Base-by-base conservation (phyloP, 202 grass and related monocot species). In the Musa balbisiana region DNA sequence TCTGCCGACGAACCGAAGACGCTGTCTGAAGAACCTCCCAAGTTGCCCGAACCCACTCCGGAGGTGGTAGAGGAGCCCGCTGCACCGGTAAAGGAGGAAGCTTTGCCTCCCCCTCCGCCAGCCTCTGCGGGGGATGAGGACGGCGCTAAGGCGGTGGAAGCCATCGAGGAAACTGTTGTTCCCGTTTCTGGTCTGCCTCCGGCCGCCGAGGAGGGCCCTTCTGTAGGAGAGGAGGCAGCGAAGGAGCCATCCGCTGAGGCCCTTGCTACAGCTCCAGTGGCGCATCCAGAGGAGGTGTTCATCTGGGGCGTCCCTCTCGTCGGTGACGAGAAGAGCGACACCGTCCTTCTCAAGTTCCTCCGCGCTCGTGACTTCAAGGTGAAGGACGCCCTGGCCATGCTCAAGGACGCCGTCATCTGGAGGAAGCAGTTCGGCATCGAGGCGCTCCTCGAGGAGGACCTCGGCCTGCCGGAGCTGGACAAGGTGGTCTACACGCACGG, bases 261-360 rank as follows among this genome's bases (percentile, higher is more conserved):
- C 24, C 65, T 3, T 33, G 67, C 15, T 0, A 8, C 27, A 2
- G 14, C 62, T 13, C 1, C 58, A 56, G 72, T 49, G 6, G 22
- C 76, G 15, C 60, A 23, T 23, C 64, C 72, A 1, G 91, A 93
- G 71, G 82, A 87, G 19, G 87, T 92, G 20, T 63, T 81, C 59
- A 93, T 98, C 78, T 98, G 94, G 94, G 94, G 94, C 2, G 88
- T 98, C 53, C 94, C 90, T 14, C 88, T 97, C 19, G 78, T 91
- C 12, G 94, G 90, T 9, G 86, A 93, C 78, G 91, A 98, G 88
- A 71, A 85, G 69, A 88, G 84, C 24, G 91, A 98, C 52, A 87
- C 94, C 23, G 77, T 93, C 64, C 94, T 98, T 10, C 91, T 98
- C 49, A 98, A 98, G 80, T 94, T 98, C 88, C 91, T 98, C 23